Evolutionary conservation across 140 eudicot genomes (phyloP), one percentile per base, ranked within the genome.

Genomic region (Oenanthe javanica): DNA sequence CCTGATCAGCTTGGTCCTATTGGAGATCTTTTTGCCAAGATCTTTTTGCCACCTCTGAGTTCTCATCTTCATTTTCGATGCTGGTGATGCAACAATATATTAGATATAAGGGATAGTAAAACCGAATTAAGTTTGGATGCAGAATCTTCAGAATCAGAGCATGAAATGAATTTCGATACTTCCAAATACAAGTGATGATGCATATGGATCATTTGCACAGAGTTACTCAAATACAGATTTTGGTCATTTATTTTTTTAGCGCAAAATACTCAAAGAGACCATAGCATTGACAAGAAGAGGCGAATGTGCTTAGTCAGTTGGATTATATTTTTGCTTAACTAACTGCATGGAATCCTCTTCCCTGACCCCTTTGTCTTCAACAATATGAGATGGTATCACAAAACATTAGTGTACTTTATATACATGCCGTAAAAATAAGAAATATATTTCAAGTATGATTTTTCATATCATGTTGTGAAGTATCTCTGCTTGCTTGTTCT

Each of bases 21-120:
- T 1, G 91, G 91, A 12, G 91, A 88, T 81, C 79, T 85, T 49
- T n/a, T n/a, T n/a, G n/a, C n/a, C n/a, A n/a, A n/a, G n/a, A n/a
- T n/a, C n/a, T n/a, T n/a, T 46, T 88, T 71, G 87, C 82, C 19
- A 85, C 91, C 4, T 83, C 87, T 1, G 89, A 85, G 13, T 85
- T 88, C 66, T 84, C 83, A 36, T 79, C 91, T 2, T 25, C 82
- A 0, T 81, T 85, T 38, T 83, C 87, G 0, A 87, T 88, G 78
- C 81, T 88, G 64, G 87, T 88, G 42, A 84, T 88, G 74, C 91
- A 86, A 49, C 91, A 88, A 64, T 73, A 88, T 75, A 10, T 52
- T 3, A 64, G 67, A 78, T 4, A 73, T 42, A 36, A 31, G 9
- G 74, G 5, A 9, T 31, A 21, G 21, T 72, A 25, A 36, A 72